A percentile compares a stretch with the other conserved stretches of the same genome.
phyloP scores from a whole-genome alignment of 345 rosid genomes.

The Lepidium aucheri region DNA sequence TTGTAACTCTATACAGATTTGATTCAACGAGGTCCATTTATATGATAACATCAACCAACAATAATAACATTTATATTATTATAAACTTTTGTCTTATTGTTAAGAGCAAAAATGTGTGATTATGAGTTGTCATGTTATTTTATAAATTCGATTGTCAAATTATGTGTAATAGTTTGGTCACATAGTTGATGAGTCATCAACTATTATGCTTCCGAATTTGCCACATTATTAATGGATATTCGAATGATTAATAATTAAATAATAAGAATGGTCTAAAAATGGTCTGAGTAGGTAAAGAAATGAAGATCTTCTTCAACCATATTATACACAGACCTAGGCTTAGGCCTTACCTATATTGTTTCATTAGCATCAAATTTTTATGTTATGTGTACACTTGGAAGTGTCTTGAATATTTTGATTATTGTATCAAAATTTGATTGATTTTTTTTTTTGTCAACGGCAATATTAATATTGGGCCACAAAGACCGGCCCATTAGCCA shows the following conservation, averaged over 20 bases:
- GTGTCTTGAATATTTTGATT: neutral
- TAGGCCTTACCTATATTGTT: neutral
- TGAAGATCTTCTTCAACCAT: conserved; percentile 26
- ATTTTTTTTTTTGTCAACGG: too few species aligned
- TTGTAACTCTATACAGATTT: conserved; percentile 6
- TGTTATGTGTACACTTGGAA: neutral
- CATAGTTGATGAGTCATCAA: conserved; percentile 24
- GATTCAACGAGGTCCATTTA: conserved; percentile 17
- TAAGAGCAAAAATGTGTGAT: neutral
- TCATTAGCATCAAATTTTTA: neutral
- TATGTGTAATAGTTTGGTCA: conserved; percentile 11
- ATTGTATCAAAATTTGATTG: conserved; percentile 1
- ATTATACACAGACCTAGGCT: conserved; percentile 5
- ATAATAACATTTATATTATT: neutral
- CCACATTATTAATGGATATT: conserved; percentile 14
- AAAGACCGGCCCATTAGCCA: too few species aligned
- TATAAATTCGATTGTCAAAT: conserved; percentile 19
- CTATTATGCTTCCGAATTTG: conserved; percentile 12
- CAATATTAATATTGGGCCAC: too few species aligned
- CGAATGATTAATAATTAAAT: neutral
- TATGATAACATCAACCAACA: conserved; percentile 14
- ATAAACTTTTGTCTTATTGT: neutral
- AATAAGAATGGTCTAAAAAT: conserved; percentile 15
- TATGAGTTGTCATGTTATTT: conserved; percentile 20
- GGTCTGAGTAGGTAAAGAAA: conserved; percentile 25